Base-by-base conservation (phyloP, 768 basidiomycete species). In the Hysterangium stoloniferum region DNA sequence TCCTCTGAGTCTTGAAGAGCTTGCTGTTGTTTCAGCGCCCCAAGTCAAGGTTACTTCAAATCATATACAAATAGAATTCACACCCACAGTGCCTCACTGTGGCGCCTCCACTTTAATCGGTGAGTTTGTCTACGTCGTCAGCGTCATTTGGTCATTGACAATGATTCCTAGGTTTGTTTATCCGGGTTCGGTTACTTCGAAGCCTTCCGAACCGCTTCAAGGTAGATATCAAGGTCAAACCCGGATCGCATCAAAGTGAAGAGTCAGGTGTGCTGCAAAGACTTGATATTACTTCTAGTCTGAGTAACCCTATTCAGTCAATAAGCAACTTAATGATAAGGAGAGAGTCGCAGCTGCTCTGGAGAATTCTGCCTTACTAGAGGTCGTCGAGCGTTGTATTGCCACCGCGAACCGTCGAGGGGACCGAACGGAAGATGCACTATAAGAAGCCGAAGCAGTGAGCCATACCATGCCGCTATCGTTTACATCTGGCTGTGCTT, bases 271-370 rank as follows among this genome's bases (percentile, higher is more conserved):
- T 31, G 82, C 68, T 33, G 22, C 22, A 12, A 47, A 12, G 17
- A 38, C n/a, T 11, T 20, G 44, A 19, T 19, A 27, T n/a, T n/a
- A n/a, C n/a, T n/a, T n/a, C n/a, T n/a, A n/a, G n/a, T n/a, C 12
- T 31, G 44, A 45, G 29, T 15, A 11, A 3, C 24, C 34, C 7
- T 22, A 13, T 22, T 42, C 56, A 95, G 96, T 99, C 9, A 99
- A 98, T 68, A 97, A 97, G 64, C 96, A 99, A 61, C 74, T 99
- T 29, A 99, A 99, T 60, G 96, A 99, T 70, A 99, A 99, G 67
- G 96, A 99, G 67, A 77, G 96, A 34, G 96, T 98, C 1, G 93
- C 93, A 22, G 96, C 96, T 9, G 96, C 96, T 1, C 73, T 98
- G 42, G 96, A 99, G 66, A 98, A 98, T 66, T 76, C 80, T 2